A percentile compares a stretch with the other conserved stretches of the same genome.
Evolutionary conservation across 352 stramenopile genomes (phyloP).

Genomic region (Aphanomyces stellatus): DNA sequence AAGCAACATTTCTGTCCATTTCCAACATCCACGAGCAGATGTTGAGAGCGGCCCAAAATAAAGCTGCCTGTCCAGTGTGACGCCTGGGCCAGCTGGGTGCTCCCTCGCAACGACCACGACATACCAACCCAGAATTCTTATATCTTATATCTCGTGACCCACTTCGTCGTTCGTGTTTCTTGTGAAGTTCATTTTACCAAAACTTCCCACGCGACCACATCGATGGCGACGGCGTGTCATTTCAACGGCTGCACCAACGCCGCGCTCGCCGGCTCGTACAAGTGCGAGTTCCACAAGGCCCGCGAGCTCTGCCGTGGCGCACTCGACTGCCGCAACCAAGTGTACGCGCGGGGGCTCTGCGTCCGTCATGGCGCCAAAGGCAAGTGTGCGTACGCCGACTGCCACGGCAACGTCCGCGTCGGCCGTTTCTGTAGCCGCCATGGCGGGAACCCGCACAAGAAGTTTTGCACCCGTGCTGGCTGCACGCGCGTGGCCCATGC

Average conservation of each 20-base stretch:
- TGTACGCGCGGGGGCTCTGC: constrained; percentile 73
- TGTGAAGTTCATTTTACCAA: no score
- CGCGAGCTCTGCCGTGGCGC: constrained; percentile 58
- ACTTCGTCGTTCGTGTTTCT: no score
- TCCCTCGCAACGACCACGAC: no score
- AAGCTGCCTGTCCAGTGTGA: no score
- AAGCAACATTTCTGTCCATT: no score
- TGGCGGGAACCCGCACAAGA: constrained; percentile 66
- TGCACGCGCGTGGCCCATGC: constrained; percentile 69
- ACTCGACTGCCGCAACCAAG: constrained; percentile 78
- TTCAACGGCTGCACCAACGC: constrained; percentile 80
- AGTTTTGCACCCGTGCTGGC: constrained; percentile 67
- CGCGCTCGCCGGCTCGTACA: constrained; percentile 58
- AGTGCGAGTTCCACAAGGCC: constrained; percentile 80
- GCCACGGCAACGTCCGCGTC: constrained; percentile 58
- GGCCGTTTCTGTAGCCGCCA: constrained; percentile 68
- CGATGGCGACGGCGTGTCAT: constrained; percentile 26
- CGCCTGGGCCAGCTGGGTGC: no score
- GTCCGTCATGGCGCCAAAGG: constrained; percentile 75
- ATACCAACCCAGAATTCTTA: no score
- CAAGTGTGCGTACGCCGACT: constrained; percentile 59
- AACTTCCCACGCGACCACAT: neutral
- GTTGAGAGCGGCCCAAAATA: no score
- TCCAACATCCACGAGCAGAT: no score
- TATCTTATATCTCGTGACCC: no score